Base-by-base conservation (phyloP, 306 rosid genomes). In the Inga oerstediana region DNA sequence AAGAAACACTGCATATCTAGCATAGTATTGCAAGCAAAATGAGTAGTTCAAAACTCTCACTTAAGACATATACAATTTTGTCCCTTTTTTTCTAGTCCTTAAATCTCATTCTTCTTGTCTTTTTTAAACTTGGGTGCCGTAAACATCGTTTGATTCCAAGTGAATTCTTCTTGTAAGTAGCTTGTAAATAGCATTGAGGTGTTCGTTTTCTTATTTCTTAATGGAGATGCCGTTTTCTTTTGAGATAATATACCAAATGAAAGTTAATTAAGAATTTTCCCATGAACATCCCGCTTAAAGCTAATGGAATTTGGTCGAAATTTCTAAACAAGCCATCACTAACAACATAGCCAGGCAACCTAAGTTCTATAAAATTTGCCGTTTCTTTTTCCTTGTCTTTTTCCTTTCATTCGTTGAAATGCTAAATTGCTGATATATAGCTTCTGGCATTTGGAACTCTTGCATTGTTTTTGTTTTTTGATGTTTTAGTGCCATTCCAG, bases 221-320 rank as follows among this genome's bases (percentile, higher is more conserved):
- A 59, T 22, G 3, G 66, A 59, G 34, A 59, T 59, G 24, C 24
- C 6, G 9, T 22, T 80, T 74, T 64, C n/a, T 64, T 74, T 10
- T 34, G 65, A 74, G 75, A 81, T 65, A 72, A 7, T 61, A 45
- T 72, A 39, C 7, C 70, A 37, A 35, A 37, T n/a, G 44, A 37
- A 37, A 37, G 46, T 58, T 54, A 37, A 59, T 56, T 77, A 73
- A 82, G 4, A 76, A 45, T 27, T 44, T 65, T 30, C 64, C n/a
- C 68, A 22, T 58, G 46, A 43, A 74, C 4, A 27, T 32, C 75
- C 43, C 71, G 14, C 72, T 52, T 82, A 58, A 70, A 43, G 22
- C 56, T 69, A 54, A 20, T 52, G 59, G 2, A 52, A 52, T 52
- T 17, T 16, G 59, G n/a, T 52, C 22, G 5, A 19, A 52, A 52